phyloP scores from a whole-genome alignment of 805 yeast species.

The Nakazawaea sp. region DNA sequence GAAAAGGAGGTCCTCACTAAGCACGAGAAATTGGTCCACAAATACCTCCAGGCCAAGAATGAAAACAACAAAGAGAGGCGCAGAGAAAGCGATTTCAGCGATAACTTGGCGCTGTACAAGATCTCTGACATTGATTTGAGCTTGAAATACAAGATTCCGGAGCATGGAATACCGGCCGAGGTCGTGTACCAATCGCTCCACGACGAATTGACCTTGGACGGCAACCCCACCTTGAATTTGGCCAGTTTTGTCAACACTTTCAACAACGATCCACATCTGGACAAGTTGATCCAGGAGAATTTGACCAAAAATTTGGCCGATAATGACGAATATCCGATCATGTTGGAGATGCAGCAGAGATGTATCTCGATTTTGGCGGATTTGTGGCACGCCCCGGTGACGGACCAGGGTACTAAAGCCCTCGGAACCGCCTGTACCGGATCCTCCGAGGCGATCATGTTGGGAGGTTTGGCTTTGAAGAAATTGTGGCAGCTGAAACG shows the following conservation, averaged over 20 bases:
- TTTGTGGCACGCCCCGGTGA: conserved; percentile 69
- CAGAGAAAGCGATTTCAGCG: neutral
- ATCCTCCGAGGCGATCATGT: conserved; percentile 88
- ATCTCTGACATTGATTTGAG: conserved; percentile 23
- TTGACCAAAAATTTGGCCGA: conserved; percentile 86
- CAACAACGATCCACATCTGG: conserved; percentile 41
- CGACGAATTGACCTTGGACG: conserved; percentile 76
- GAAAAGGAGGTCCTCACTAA: conserved; percentile 26
- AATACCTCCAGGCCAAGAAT: conserved; percentile 13
- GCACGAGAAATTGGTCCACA: conserved; percentile 22
- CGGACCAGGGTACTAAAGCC: conserved; percentile 28
- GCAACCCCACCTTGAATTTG: conserved; percentile 74
- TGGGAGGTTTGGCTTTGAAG: conserved; percentile 91
- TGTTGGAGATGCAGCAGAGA: conserved; percentile 72
- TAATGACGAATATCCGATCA: conserved; percentile 86
- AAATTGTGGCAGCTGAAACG: conserved; percentile 76
- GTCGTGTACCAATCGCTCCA: conserved; percentile 57
- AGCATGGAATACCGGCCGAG: conserved; percentile 42
- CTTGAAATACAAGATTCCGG: conserved; percentile 57
- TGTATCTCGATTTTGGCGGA: conserved; percentile 75
- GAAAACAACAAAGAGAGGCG: conserved; percentile 4
- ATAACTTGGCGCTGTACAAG: conserved; percentile 17
- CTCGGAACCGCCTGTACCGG: conserved; percentile 93
- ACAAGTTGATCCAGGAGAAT: conserved; percentile 57
- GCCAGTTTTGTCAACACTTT: conserved; percentile 87